phyloP scores from a whole-genome alignment of 2,329 filamentous ascomycete genomes.

The Ophiostoma fasciatum region DNA sequence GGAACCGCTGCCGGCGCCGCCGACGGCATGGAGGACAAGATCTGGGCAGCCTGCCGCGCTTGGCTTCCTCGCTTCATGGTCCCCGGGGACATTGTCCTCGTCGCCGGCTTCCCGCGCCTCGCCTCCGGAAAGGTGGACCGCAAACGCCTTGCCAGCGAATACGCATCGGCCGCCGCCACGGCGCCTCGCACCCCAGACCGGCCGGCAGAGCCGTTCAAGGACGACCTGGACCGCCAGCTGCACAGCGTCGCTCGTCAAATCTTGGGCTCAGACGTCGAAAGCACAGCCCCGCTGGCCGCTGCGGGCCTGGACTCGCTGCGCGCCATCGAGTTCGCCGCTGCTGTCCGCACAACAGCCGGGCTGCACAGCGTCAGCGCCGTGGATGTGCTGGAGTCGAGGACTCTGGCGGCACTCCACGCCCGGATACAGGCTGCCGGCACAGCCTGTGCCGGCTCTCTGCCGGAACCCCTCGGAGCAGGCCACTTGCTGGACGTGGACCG shows the following conservation, averaged over 20 bases:
- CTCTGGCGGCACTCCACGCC: constrained; percentile 17
- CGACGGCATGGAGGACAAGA: constrained; percentile 21
- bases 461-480: no score
- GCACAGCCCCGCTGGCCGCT: constrained; percentile 17
- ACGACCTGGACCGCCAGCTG: constrained; percentile 21
- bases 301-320: constrained; percentile 26
- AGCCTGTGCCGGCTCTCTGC: no score
- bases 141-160: constrained; percentile 43
- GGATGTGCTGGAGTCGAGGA: constrained; percentile 44
- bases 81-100: constrained; percentile 54
- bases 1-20: constrained; percentile 13
- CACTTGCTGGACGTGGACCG: constrained; percentile 1
- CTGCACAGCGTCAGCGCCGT: constrained; percentile 37
- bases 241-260: constrained; percentile 18
- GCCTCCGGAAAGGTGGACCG: constrained; percentile 75
- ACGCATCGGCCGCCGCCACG: constrained; percentile 22
- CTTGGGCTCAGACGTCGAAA: constrained; percentile 16
- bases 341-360: no score
- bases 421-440: constrained; percentile 6
- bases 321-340: constrained; percentile 41
- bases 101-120: constrained; percentile 54
- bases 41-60: constrained; percentile 46
- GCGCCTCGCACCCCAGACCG: no score
- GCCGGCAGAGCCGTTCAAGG: no score
- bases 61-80: constrained; percentile 82